A percentile compares a stretch with the other conserved stretches of the same genome.
These are phyloP conservation scores for Silene latifolia DNA, from an alignment of 148 eudicot genomes.

Conservation along the genomic window DNA sequence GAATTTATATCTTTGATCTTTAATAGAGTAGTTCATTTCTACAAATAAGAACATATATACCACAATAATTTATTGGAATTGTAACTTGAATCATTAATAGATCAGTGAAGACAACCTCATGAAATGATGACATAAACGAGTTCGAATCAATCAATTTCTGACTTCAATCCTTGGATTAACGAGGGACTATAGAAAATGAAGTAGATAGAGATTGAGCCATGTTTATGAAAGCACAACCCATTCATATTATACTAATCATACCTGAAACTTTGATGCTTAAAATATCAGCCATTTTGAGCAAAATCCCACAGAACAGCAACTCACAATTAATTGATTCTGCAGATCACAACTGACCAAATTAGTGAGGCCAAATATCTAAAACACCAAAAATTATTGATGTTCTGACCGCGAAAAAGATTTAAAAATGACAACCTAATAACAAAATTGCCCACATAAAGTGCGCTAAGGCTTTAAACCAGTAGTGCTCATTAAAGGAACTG, in stretches of 20 bases:
- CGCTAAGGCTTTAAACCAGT: no score
- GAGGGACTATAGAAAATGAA: background rate
- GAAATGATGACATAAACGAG: background rate
- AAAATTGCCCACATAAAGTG: no score
- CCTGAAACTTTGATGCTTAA: background rate
- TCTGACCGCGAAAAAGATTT: no score
- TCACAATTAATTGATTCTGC: background rate
- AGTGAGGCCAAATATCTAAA: no score
- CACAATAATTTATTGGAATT: no score
- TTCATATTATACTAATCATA: background rate
- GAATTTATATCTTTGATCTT: no score
- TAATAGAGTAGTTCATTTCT: no score
- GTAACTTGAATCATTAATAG: no score
- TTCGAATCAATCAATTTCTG: background rate
- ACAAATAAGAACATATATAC: no score
- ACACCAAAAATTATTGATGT: background rate
- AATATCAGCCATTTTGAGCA: background rate
- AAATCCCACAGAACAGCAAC: background rate
- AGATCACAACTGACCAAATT: background rate
- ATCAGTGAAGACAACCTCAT: background rate
- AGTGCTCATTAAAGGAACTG: no score
- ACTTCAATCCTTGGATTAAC: background rate
- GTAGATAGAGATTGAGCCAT: background rate
- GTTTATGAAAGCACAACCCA: background rate
- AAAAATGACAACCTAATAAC: no score